Base-by-base conservation (phyloP, 2,329 filamentous ascomycete genomes). In the Teratosphaeriaceae sp. region DNA sequence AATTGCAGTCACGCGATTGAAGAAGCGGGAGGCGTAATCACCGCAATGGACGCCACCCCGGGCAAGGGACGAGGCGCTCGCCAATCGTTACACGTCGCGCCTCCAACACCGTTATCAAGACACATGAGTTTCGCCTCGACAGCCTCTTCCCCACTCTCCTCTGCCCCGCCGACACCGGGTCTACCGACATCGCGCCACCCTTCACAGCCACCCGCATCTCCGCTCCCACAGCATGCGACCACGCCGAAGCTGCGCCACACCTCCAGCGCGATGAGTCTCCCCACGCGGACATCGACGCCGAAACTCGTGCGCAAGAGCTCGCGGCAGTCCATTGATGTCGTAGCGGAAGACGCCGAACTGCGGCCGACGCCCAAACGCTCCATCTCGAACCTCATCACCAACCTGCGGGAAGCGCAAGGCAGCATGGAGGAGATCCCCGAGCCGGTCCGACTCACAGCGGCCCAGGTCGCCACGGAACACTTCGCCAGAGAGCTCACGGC, bases 401-500 rank as follows among this genome's bases (percentile, higher is more conserved):
- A 52, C 7, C 47, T 62, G n/a, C 51, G 58, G 38, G 58, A 61
- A 38, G 58, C 58, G 23, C 59, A 60, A 27, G 43, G 48, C n/a
- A 55, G 46, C 13, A 62, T 61, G 59, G 59, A 59, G 46, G 38
- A 53, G 3, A 62, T 61, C 16, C 49, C 53, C 27, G 59, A 62
- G 53, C 59, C 59, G 7, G 48, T 57, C 33, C 48, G 48, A 2
- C 42, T 60, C 13, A 61, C 59, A 5, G 56, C 58, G 13, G 42
- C 55, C 8, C 50, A 58, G 26, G 51, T 62, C 16, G 59, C 59
- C 5, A 45, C 45, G 13, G 73, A 78, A 7, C 79, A 84, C 62
- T 85, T 94, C 58, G 70, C 72, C 47, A 77, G 74, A 48, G 87
- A 94, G 60, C 64, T 94, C 23, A 71, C 77, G 13, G 64, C 73